Conservation (phyloP, 129 eudicot genomes). For the Tagetes patula region DNA sequence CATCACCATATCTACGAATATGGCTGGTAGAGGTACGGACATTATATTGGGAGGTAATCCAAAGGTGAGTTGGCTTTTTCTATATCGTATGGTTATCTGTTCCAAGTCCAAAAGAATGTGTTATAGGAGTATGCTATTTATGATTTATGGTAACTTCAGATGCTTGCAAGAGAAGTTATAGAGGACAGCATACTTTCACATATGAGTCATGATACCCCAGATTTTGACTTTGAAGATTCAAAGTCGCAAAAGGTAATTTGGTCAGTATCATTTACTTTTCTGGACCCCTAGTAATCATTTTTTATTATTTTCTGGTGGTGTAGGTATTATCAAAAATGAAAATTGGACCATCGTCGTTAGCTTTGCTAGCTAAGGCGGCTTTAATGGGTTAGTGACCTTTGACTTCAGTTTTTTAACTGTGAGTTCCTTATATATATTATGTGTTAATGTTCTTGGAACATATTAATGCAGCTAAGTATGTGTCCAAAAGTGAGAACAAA, state of each 20-base stretch:
- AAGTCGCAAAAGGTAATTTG: conserved; percentile 53
- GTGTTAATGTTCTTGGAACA: conserved; percentile 13
- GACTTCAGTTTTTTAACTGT: conserved; percentile 5
- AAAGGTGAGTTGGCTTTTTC: conserved; percentile 49
- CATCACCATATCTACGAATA: conserved; percentile 92
- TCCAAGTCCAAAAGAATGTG: background rate
- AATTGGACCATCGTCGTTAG: conserved; percentile 75
- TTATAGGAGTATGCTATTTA: background rate
- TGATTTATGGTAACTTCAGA: conserved; percentile 42
- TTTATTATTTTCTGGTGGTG: conserved; percentile 23
- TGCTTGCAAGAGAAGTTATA: conserved; percentile 87
- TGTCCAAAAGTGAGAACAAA: conserved; percentile 71
- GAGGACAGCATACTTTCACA: conserved; percentile 77
- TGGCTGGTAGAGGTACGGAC: conserved; percentile 99
- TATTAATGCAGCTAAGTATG: conserved; percentile 62
- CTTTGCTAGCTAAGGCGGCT: conserved; percentile 76
- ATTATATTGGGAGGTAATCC: conserved; percentile 98
- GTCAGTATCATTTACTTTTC: conserved; percentile 4
- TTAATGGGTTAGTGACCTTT: conserved; percentile 68
- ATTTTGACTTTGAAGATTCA: conserved; percentile 58
- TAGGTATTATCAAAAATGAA: conserved; percentile 79
- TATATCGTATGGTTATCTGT: background rate
- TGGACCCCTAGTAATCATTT: background rate
- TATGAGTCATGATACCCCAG: conserved; percentile 52
- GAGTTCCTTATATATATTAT: background rate